Evolutionary conservation across 768 basidiomycete genomes (phyloP).

Genomic region (Suillus bovinus): DNA sequence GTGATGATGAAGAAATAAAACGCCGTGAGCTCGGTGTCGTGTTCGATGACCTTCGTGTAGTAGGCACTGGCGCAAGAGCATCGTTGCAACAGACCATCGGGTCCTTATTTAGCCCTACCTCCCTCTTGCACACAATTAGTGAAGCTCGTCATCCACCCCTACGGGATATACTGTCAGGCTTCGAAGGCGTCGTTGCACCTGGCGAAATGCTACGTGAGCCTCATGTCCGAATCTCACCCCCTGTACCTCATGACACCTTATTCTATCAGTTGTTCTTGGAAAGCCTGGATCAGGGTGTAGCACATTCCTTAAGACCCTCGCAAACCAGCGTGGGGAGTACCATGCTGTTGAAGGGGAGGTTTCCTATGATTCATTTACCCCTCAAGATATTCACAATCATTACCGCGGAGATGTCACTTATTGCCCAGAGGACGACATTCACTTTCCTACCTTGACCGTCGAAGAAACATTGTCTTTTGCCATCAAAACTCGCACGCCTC

Average conservation of each 20-base stretch:
- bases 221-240: slow-evolving; percentile 33
- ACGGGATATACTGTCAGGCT: slow-evolving; percentile 59
- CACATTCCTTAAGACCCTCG: slow-evolving; percentile 52
- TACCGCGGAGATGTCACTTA: slow-evolving; percentile 50
- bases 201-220: slow-evolving; percentile 78
- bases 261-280: slow-evolving; percentile 69
- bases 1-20: slow-evolving; percentile 32
- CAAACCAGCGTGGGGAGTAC: slow-evolving; percentile 45
- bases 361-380: slow-evolving; percentile 46
- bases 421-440: slow-evolving; percentile 45
- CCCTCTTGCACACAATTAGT: slow-evolving; percentile 40
- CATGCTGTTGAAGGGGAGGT: slow-evolving; percentile 42
- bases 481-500: slow-evolving; percentile 47
- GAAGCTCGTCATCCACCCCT: slow-evolving; percentile 59
- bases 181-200: slow-evolving; percentile 64
- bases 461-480: slow-evolving; percentile 53
- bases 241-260: background rate
- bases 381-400: slow-evolving; percentile 43
- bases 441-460: slow-evolving; percentile 52
- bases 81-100: slow-evolving; percentile 52
- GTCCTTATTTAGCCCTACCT: slow-evolving; percentile 48
- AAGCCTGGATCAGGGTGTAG: slow-evolving; percentile 68
- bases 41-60: slow-evolving; percentile 52
- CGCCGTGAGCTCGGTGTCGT: slow-evolving; percentile 48
- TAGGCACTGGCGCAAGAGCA: slow-evolving; percentile 45